These are phyloP conservation scores for Hondaea fermentalgiana DNA, from an alignment of 108 stramenopile genomes.

Conservation along the genomic window DNA sequence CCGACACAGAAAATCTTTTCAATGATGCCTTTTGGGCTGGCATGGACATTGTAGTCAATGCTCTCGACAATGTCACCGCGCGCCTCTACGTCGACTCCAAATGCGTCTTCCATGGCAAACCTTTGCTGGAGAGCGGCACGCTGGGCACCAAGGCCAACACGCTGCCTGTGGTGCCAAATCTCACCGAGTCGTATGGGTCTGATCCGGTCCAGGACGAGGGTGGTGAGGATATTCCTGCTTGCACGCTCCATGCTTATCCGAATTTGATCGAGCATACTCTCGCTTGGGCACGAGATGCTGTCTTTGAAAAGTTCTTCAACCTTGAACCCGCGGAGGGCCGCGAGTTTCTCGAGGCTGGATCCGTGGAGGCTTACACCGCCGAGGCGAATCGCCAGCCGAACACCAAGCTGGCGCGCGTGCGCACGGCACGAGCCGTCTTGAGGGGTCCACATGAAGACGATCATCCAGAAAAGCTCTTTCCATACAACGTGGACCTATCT, in stretches of 20 bases:
- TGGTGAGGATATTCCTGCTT: constrained; percentile 46
- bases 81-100: constrained; percentile 45
- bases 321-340: neutral
- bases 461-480: neutral
- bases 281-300: constrained; percentile 41
- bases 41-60: constrained; percentile 36
- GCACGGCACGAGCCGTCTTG: neutral
- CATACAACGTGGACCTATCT: neutral
- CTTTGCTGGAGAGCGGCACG: constrained; percentile 54
- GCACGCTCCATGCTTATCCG: constrained; percentile 58
- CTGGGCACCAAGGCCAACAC: constrained; percentile 46
- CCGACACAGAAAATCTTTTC: constrained; percentile 22
- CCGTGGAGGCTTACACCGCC: neutral
- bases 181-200: constrained; percentile 38
- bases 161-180: constrained; percentile 37
- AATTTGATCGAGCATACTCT: constrained; percentile 42
- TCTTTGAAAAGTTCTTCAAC: constrained; percentile 27
- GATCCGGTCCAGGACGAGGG: constrained; percentile 25
- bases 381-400: neutral
- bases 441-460: neutral
- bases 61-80: constrained; percentile 55
- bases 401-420: neutral
- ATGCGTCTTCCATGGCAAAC: constrained; percentile 36
- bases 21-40: constrained; percentile 4
- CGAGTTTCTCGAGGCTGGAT: neutral